phyloP scores from a whole-genome alignment of 1,284 basidiomycete genomes.

The Fomitopsis palustris region DNA sequence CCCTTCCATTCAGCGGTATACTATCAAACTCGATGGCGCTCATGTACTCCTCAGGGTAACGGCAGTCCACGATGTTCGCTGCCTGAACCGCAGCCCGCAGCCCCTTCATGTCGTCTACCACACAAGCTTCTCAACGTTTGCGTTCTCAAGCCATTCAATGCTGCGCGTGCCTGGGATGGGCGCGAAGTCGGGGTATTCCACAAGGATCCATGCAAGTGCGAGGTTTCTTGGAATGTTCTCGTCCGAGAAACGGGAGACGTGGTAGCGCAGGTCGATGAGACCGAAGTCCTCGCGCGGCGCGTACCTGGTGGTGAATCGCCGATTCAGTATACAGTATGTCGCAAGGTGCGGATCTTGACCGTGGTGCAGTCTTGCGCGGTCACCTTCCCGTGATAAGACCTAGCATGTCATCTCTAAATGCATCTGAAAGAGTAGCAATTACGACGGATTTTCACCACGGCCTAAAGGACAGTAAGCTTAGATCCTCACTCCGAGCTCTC shows the following conservation, averaged over 20 bases:
- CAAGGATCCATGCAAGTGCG: slow-evolving; percentile 3
- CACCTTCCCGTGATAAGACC: slow-evolving; percentile 1
- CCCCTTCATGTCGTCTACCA: neutral
- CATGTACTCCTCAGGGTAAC: neutral
- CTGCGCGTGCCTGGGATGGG: neutral
- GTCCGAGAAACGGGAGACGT: neutral
- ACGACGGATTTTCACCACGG: slow-evolving; percentile 24
- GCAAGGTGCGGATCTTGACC: too few relatives aligned
- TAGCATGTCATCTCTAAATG: neutral
- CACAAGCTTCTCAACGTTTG: neutral
- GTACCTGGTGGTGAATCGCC: neutral
- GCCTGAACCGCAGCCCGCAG: neutral
- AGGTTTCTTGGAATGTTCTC: slow-evolving; percentile 5
- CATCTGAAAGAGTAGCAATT: neutral
- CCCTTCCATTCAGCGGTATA: slow-evolving; percentile 5
- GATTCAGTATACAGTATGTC: neutral
- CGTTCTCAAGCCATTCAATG: slow-evolving; percentile 1
- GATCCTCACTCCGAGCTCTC: slow-evolving; percentile 30
- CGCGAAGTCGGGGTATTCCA: neutral
- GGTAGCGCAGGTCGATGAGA: neutral
- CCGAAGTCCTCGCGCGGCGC: neutral
- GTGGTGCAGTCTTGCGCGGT: neutral
- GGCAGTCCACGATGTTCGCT: neutral
- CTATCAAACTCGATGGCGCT: neutral
- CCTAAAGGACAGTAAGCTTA: slow-evolving; percentile 42